Evolutionary conservation across 306 rosid genomes (phyloP).

Genomic region (Fragaria nilgerrensis): DNA sequence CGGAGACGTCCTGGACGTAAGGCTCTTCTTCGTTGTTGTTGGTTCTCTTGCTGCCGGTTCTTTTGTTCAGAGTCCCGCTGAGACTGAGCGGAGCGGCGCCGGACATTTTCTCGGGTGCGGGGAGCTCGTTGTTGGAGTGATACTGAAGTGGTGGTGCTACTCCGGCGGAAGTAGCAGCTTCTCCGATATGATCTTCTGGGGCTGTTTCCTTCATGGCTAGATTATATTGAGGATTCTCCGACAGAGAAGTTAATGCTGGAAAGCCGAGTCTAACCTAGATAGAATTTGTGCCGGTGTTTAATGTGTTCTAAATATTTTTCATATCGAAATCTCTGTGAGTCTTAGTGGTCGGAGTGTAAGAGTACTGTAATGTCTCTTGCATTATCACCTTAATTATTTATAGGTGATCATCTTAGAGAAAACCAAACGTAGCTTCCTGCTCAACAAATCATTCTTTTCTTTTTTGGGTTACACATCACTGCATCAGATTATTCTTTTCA

Average conservation of each 20-base stretch:
- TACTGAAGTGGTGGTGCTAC: background rate
- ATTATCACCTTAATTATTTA: background rate
- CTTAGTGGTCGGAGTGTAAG: background rate
- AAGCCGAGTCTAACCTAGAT: background rate
- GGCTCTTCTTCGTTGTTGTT: slow-evolving; percentile 9
- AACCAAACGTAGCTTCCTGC: too few species aligned
- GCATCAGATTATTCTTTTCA: background rate
- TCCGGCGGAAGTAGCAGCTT: background rate
- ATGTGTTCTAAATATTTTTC: background rate
- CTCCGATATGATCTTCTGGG: background rate
- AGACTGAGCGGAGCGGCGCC: background rate
- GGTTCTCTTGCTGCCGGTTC: background rate
- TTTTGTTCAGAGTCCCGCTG: slow-evolving; percentile 6
- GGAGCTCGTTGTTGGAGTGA: background rate
- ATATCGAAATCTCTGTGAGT: background rate
- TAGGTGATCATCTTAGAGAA: background rate
- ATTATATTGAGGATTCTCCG: background rate
- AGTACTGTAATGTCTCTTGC: background rate
- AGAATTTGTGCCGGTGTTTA: background rate
- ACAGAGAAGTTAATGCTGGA: background rate
- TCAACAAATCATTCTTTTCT: too few species aligned
- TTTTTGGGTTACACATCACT: too few species aligned
- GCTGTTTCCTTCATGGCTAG: background rate
- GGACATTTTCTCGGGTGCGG: background rate
- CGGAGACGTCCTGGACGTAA: slow-evolving; percentile 42